Evolutionary conservation across 2,329 filamentous ascomycete genomes (phyloP), one percentile per base, ranked within the genome.

Genomic region (Byssothecium circinans): DNA sequence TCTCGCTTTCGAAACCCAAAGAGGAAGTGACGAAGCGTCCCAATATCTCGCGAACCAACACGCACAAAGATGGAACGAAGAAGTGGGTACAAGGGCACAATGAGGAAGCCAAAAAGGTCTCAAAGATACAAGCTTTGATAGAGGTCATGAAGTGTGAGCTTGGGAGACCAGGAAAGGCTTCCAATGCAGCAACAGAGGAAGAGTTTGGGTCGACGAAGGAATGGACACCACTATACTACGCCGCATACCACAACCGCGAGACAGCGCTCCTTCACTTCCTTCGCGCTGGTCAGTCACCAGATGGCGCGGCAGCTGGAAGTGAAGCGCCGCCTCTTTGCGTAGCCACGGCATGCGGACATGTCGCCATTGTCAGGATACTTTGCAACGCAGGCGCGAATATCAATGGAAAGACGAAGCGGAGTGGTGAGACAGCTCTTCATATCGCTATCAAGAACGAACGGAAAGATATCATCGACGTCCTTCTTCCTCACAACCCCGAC

Each of bases 231-330:
- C 57, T 67, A 15, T 62, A 60, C 25, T 60, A 67, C 41, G 65
- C 67, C 17, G 62, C 62, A 14, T 62, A 61, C 23, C 54, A 62
- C 45, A 57, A 63, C 43, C 64, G 67, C 4, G 62, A 68, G 40
- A 62, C 65, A 14, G 67, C 67, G 7, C 59, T 69, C 2, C 47
- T 53, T 39, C 62, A 67, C 47, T 70, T 64, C 25, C 45, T 70
- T 22, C 55, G 54, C 40, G 50, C 41, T 23, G 67, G 65, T 2
- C 57, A 58, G 22, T 61, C 58, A 17, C 60, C 64, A n/a, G 60
- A 69, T 44, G 62, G 56, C 40, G 35, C 45, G 17, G 49, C 45
- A 17, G 49, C 53, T 30, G 53, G 49, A 14, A 53, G 50, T 20
- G 60, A 59, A 4, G 47, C 59, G 20, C 58, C 61, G 34, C 64